A percentile compares a stretch with the other conserved stretches of the same genome.
These are phyloP conservation scores for Cladobotryum mycophilum DNA, from an alignment of 2,329 filamentous ascomycete genomes.

Conservation along the genomic window DNA sequence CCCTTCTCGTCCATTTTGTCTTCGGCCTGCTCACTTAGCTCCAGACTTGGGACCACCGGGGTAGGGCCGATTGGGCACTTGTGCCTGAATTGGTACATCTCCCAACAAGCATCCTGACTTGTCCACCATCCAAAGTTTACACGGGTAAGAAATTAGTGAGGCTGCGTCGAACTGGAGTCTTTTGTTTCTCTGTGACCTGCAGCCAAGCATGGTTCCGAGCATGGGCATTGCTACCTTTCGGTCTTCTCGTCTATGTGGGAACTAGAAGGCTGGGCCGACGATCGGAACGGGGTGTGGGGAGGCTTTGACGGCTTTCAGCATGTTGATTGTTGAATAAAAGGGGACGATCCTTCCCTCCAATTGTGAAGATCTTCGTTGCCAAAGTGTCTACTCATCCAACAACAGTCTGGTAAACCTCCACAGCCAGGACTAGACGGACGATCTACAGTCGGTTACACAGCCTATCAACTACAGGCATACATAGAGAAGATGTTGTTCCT, in stretches of 20 bases:
- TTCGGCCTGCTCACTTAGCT: too few species aligned
- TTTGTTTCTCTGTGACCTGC: too few species aligned
- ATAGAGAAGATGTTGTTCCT: conserved; percentile 7
- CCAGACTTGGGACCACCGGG: neutral
- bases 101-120: too few species aligned
- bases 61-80: conserved; percentile 10
- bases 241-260: neutral
- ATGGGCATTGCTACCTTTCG: too few species aligned
- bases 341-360: conserved; percentile 2
- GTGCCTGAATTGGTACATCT: neutral
- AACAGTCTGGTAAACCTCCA: too few species aligned
- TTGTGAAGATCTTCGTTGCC: neutral
- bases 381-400: neutral
- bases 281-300: too few species aligned
- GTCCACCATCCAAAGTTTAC: too few species aligned
- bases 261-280: neutral
- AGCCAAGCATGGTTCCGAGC: too few species aligned
- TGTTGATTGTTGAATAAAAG: conserved; percentile 7
- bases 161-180: too few species aligned
- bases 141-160: too few species aligned
- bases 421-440: too few species aligned
- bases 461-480: neutral
- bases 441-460: neutral
- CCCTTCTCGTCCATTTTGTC: too few species aligned
- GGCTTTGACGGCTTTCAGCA: neutral